These are phyloP conservation scores for Solanum clarkiae DNA, from an alignment of 257 asterid genomes.

Conservation along the genomic window DNA sequence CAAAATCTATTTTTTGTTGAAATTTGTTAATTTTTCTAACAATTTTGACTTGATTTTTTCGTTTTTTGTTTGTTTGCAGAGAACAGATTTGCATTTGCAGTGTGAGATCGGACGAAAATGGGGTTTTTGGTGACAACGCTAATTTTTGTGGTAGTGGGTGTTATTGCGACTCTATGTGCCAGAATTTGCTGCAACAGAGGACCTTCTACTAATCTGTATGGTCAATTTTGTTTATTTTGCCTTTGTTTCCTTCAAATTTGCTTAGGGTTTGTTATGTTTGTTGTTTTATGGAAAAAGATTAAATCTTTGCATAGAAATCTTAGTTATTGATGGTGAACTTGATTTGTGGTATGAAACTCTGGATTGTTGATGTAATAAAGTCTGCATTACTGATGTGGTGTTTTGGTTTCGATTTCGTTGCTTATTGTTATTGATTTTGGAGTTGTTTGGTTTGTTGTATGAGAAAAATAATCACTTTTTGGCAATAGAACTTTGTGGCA, in stretches of 20 bases:
- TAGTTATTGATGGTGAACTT: not conserved
- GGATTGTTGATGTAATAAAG: not conserved
- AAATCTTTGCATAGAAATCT: not conserved
- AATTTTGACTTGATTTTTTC: not conserved
- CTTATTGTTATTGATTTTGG: not conserved
- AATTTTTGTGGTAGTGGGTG: slow-evolving; percentile 57
- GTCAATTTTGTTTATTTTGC: not conserved
- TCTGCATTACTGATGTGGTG: not conserved
- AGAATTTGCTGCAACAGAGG: slow-evolving; percentile 91
- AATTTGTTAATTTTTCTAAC: not conserved
- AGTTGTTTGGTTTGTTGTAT: not conserved
- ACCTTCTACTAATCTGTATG: slow-evolving; percentile 86
- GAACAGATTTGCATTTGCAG: not conserved
- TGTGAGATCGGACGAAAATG: slow-evolving; percentile 12
- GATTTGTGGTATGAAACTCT: not conserved
- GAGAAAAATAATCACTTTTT: not conserved
- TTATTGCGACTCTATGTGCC: slow-evolving; percentile 55
- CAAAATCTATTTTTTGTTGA: not conserved
- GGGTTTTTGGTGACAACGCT: slow-evolving; percentile 77
- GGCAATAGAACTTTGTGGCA: not conserved
- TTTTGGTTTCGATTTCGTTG: not conserved
- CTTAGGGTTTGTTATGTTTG: not conserved
- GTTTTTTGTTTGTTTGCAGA: not conserved
- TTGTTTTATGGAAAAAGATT: not conserved
- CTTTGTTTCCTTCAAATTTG: not conserved